Base-by-base conservation (phyloP, 495 filamentous ascomycete genomes). In the Tricharina praecox region DNA sequence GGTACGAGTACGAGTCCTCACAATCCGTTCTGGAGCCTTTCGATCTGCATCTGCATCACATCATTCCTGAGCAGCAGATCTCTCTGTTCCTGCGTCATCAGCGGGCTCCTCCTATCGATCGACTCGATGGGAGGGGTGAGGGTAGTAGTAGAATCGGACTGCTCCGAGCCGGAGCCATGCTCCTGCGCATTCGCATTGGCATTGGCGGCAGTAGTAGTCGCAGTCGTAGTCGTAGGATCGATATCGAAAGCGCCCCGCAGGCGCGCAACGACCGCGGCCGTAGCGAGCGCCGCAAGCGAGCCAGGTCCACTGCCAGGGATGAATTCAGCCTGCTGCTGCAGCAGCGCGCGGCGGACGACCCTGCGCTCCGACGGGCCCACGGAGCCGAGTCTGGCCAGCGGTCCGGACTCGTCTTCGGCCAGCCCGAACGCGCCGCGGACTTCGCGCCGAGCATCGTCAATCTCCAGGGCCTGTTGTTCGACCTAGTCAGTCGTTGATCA, bases 11-110 rank as follows among this genome's bases (percentile, higher is more conserved):
- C n/a, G n/a, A n/a, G n/a, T n/a, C n/a, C n/a, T n/a, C n/a, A n/a
- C n/a, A n/a, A n/a, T n/a, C n/a, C n/a, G n/a, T n/a, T n/a, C n/a
- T n/a, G n/a, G n/a, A 58, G 42, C n/a, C 46, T 53, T 10, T 58
- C 54, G 42, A 58, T 58, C 43, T 56, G 42, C 55, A 58, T 58
- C 25, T 47, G 44, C 50, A 58, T 39, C 13, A 58, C 50, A 33
- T 47, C 47, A 41, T 55, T 45, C 36, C 54, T 46, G 28, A 58
- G 36, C 30, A 48, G 32, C 19, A 25, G 24, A 26, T 53, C 54
- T 35, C 55, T 49, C 23, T 50, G 38, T 3, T 20, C 40, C n/a
- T 30, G 32, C 16, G 41, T 50, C 37, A 45, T 57, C 49, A 46
- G 47, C 15, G 38, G 16, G 18, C 25, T 15, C 38, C 16, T 42